phyloP scores from a whole-genome alignment of 2,329 filamentous ascomycete species.

The Chrysoporthe austroafricana region DNA sequence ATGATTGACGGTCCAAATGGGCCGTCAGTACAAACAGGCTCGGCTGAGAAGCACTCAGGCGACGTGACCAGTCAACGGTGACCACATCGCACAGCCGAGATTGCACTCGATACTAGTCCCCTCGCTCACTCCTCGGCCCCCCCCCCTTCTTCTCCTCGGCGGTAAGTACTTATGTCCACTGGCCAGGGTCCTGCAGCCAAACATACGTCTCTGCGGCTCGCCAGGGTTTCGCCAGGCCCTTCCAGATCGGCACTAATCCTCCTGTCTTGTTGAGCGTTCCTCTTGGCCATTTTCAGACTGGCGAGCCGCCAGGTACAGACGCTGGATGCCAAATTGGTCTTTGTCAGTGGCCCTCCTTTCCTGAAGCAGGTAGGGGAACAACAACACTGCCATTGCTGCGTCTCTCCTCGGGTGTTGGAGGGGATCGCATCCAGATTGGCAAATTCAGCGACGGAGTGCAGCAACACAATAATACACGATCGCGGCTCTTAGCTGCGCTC shows the following conservation, averaged over 20 bases:
- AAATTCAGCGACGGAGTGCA: background rate
- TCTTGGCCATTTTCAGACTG: background rate
- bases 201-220: background rate
- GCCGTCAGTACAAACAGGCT: background rate
- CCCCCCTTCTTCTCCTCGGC: background rate
- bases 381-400: background rate
- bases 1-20: background rate
- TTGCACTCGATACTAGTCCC: background rate
- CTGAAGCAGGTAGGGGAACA: background rate
- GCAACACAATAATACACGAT: background rate
- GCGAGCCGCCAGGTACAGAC: background rate
- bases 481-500: no score
- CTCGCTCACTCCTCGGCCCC: background rate
- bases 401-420: background rate
- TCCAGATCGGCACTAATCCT: slow-evolving; percentile 5
- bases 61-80: slow-evolving; percentile 1
- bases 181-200: background rate
- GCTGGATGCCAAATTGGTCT: background rate
- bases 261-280: background rate
- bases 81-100: background rate
- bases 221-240: background rate
- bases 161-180: background rate
- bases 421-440: background rate
- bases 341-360: background rate
- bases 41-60: background rate